Evolutionary conservation across 2,329 filamentous ascomycete genomes (phyloP), one percentile per base, ranked within the genome.

Genomic region (Paracoccidioides brasiliensis): DNA sequence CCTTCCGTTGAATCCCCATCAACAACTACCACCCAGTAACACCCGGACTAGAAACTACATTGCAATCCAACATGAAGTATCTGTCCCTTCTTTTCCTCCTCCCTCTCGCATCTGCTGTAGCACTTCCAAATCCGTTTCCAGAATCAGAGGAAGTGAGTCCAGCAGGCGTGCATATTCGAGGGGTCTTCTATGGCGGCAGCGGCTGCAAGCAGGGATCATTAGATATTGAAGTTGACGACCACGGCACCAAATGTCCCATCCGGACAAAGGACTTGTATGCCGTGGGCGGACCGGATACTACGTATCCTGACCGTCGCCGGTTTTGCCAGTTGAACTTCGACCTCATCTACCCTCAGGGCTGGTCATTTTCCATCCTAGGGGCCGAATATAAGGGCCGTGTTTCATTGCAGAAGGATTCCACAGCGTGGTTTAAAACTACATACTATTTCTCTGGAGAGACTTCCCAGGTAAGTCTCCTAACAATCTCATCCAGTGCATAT

Each of bases 401-500:
- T 38, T 41, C 22, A 4, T 49, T 59, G 57, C 44, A 42, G 5
- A 38, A 28, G 4, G 57, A 50, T 12, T 45, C 56, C 38, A 56
- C 53, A 5, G 57, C 52, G 6, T 9, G 41, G 15, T 52, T 57
- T 14, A 52, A 42, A 32, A 55, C 45, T 30, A 55, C 54, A 28
- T 59, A 59, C 48, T 59, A 59, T 49, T 59, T 57, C 55, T 59
- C 57, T 38, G 57, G 57, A 35, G 55, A 57, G 44, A 55, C 57
- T 30, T 50, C 57, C 37, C 53, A 57, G 52, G 57, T 59, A 54
- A 28, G 57, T 10, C 15, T 3, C 22, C 14, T 22, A 10, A n/a
- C 33, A 35, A 52, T 15, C 8, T 22, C 33, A 10, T 3, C 33
- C 22, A 22, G 22, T 22, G 22, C 22, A 22, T 22, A 22, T 22